Conservation (phyloP, 352 stramenopile species). For the Globisporangium rhizosaccharum region DNA sequence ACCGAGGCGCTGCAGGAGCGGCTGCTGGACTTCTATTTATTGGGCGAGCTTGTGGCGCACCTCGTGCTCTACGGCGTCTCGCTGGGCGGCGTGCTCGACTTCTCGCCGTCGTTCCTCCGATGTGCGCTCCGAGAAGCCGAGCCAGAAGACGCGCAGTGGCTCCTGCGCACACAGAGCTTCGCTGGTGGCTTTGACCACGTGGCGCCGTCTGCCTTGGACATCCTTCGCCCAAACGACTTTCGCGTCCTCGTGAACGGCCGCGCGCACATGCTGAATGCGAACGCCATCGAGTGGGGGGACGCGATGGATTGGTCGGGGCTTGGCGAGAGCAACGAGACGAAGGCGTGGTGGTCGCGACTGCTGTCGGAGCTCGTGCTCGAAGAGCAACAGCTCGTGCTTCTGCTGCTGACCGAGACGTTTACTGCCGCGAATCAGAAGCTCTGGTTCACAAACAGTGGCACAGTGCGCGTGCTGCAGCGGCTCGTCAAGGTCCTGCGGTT, state of each 20-base stretch:
- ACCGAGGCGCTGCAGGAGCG: constrained; percentile 12
- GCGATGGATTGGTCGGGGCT: constrained; percentile 28
- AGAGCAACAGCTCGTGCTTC: constrained; percentile 48
- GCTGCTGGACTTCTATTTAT: constrained; percentile 47
- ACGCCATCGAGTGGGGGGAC: constrained; percentile 35
- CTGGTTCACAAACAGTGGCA: constrained; percentile 19
- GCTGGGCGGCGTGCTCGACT: constrained; percentile 48
- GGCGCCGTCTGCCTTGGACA: constrained; percentile 35
- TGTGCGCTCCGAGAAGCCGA: constrained; percentile 21
- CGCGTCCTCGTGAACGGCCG: constrained; percentile 45
- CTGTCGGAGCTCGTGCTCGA: constrained; percentile 51
- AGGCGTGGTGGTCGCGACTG: constrained; percentile 38
- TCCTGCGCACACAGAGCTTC: constrained; percentile 29
- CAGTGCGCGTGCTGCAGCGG: neutral
- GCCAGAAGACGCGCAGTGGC: constrained; percentile 1
- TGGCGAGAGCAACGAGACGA: neutral
- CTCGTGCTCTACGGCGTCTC: constrained; percentile 45
- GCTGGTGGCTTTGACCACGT: constrained; percentile 50
- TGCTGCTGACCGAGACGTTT: constrained; percentile 50
- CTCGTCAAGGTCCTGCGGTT: constrained; percentile 5
- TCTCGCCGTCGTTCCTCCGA: constrained; percentile 43
- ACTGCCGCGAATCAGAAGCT: constrained; percentile 37
- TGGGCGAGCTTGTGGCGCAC: constrained; percentile 59
- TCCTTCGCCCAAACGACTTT: constrained; percentile 48
- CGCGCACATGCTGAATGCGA: constrained; percentile 22